Evolutionary conservation across 352 stramenopile species (phyloP).

Genomic region (Phytophthora europaea): DNA sequence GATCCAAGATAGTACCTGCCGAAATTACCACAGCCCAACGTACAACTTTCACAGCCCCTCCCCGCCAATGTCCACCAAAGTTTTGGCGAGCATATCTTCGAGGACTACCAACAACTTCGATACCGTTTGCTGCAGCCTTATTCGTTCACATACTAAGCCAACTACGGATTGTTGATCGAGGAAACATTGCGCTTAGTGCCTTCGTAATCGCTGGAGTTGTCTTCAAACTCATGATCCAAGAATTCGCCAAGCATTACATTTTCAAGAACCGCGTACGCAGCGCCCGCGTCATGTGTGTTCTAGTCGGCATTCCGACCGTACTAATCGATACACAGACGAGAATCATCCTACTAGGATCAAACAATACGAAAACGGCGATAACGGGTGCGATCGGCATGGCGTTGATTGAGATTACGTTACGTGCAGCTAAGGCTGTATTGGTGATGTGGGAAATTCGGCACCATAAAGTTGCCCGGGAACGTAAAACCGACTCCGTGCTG

Average conservation of each 20-base stretch:
- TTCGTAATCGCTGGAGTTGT: conserved; percentile 1
- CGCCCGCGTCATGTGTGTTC: conserved; percentile 39
- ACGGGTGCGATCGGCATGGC: conserved; percentile 32
- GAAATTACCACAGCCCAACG: neutral
- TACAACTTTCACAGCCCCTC: neutral
- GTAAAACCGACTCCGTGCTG: neutral
- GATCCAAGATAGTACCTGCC: neutral
- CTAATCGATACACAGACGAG: conserved; percentile 50
- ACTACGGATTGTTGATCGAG: neutral
- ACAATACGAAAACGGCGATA: conserved; percentile 17
- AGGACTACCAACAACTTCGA: neutral
- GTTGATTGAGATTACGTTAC: conserved; percentile 31
- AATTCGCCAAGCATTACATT: neutral
- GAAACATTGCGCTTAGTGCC: neutral
- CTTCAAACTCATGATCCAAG: conserved; percentile 2
- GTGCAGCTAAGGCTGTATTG: conserved; percentile 23
- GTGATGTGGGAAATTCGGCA: conserved; percentile 24
- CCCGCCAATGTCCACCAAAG: neutral
- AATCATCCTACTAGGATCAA: conserved; percentile 32
- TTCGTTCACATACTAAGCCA: conserved; percentile 1
- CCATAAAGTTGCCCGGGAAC: neutral
- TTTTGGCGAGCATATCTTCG: conserved; percentile 4
- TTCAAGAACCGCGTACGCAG: conserved; percentile 4
- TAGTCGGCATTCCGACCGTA: conserved; percentile 39
- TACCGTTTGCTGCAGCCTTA: neutral